Conservation (phyloP, 2,329 filamentous ascomycete species). For the Aspergillus novofumigatus region DNA sequence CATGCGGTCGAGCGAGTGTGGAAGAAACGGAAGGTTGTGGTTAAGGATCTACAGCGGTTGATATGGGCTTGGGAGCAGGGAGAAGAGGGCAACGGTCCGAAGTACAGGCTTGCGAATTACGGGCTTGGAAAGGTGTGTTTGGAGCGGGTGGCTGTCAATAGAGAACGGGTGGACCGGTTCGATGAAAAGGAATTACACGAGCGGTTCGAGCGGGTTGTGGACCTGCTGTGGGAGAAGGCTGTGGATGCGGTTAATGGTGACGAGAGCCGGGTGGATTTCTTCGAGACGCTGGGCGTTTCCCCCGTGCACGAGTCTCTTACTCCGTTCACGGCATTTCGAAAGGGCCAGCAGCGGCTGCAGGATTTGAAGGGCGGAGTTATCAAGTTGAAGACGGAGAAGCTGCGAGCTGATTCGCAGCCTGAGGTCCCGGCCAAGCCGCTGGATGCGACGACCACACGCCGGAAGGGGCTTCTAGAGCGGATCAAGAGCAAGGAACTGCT, state of each 20-base stretch:
- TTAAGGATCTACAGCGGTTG: constrained; percentile 63
- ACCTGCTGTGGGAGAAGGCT: constrained; percentile 43
- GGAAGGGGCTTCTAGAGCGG: constrained; percentile 68
- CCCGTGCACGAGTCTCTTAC: constrained; percentile 36
- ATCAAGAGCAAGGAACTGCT: constrained; percentile 64
- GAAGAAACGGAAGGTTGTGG: constrained; percentile 65
- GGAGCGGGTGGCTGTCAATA: constrained; percentile 21
- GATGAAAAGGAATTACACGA: constrained; percentile 46
- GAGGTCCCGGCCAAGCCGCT: constrained; percentile 19
- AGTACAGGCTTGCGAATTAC: constrained; percentile 39
- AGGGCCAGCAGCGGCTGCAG: constrained; percentile 39
- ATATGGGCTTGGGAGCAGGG: constrained; percentile 57
- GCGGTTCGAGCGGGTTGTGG: constrained; percentile 48
- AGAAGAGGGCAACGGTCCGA: constrained; percentile 14
- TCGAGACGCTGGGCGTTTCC: constrained; percentile 29
- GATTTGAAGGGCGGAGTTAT: constrained; percentile 39
- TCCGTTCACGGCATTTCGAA: constrained; percentile 31
- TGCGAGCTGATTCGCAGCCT: constrained; percentile 19
- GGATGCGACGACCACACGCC: constrained; percentile 29
- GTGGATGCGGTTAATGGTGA: constrained; percentile 29
- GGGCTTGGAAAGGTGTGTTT: constrained; percentile 38
- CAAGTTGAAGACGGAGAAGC: constrained; percentile 32
- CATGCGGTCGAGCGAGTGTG: constrained; percentile 64
- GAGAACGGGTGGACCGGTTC: constrained; percentile 9
- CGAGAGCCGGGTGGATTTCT: constrained; percentile 30